phyloP scores from a whole-genome alignment of 2,329 filamentous ascomycete species.

The Clonostachys chloroleuca region DNA sequence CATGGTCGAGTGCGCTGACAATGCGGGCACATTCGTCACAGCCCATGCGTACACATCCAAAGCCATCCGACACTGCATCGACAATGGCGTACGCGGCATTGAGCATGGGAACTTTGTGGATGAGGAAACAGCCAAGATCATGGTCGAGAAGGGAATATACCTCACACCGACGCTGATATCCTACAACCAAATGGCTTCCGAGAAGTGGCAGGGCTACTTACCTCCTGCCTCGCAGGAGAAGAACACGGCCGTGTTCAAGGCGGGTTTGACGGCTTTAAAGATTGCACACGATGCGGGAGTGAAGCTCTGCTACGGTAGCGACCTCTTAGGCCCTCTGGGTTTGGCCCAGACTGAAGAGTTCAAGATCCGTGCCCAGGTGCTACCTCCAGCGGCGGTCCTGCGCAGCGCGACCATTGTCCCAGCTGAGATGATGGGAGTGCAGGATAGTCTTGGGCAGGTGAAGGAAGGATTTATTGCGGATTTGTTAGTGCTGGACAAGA shows the following conservation, averaged over 20 bases:
- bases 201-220: slow-evolving; percentile 35
- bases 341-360: slow-evolving; percentile 25
- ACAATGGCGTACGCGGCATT: slow-evolving; percentile 50
- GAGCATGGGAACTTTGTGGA: slow-evolving; percentile 39
- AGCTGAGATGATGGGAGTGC: slow-evolving; percentile 41
- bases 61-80: slow-evolving; percentile 43
- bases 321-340: slow-evolving; percentile 22
- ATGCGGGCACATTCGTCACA: slow-evolving; percentile 47
- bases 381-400: slow-evolving; percentile 16
- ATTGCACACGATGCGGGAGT: slow-evolving; percentile 47
- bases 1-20: slow-evolving; percentile 42
- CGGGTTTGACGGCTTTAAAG: slow-evolving; percentile 38
- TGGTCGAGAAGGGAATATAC: slow-evolving; percentile 41
- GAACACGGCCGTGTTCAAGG: slow-evolving; percentile 41
- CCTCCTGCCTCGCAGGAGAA: slow-evolving; percentile 33
- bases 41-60: slow-evolving; percentile 52
- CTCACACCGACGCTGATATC: slow-evolving; percentile 51
- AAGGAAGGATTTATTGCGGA: slow-evolving; percentile 46
- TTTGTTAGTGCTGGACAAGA: slow-evolving; percentile 43
- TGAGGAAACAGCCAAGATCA: slow-evolving; percentile 36
- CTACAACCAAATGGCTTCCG: slow-evolving; percentile 41
- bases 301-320: slow-evolving; percentile 49
- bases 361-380: slow-evolving; percentile 13
- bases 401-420: slow-evolving; percentile 35
- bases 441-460: slow-evolving; percentile 41